Percentiles rank a stretch among this genome's conserved stretches.
Conservation (phyloP, 345 rosid genomes). For the Linum lewisii region DNA sequence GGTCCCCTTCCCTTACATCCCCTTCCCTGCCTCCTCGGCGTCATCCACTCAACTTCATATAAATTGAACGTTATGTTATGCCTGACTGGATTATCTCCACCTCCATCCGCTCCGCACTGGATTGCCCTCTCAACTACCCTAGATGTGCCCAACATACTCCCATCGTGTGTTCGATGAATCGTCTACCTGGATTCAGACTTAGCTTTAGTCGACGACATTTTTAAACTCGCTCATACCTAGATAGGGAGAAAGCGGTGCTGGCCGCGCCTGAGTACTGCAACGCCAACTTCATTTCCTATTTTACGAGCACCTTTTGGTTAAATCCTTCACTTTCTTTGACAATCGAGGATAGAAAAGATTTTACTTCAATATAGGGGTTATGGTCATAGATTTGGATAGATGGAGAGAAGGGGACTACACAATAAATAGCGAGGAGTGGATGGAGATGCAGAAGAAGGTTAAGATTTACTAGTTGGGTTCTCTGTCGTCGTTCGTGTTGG, state of each 20-base stretch:
- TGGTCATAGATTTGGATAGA: conserved; percentile 83
- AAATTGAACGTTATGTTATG: too few relatives aligned
- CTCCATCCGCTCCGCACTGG: conserved; percentile 85
- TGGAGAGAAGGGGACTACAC: conserved; percentile 75
- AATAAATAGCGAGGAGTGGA: conserved; percentile 74
- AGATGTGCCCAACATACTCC: conserved; percentile 67
- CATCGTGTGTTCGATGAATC: conserved; percentile 62
- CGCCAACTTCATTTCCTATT: conserved; percentile 81
- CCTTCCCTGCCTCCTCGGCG: too few relatives aligned
- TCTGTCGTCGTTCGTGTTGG: conserved; percentile 61
- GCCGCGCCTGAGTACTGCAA: conserved; percentile 95
- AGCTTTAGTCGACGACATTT: conserved; percentile 79
- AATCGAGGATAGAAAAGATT: conserved; percentile 50
- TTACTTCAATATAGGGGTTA: conserved; percentile 80
- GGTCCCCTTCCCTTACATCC: too few relatives aligned
- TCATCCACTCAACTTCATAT: too few relatives aligned
- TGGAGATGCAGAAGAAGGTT: conserved; percentile 61
- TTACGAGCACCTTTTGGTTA: conserved; percentile 66
- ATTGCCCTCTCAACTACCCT: conserved; percentile 84
- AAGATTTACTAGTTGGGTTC: conserved; percentile 75
- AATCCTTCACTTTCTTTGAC: conserved; percentile 54
- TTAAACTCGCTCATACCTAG: conserved; percentile 56
- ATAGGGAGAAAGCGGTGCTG: conserved; percentile 41
- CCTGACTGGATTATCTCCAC: conserved; percentile 85
- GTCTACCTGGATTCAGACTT: conserved; percentile 89